A percentile compares a stretch with the other conserved stretches of the same genome.
phyloP scores from a whole-genome alignment of 169 alveolate species.

The Plasmodium malariae region DNA sequence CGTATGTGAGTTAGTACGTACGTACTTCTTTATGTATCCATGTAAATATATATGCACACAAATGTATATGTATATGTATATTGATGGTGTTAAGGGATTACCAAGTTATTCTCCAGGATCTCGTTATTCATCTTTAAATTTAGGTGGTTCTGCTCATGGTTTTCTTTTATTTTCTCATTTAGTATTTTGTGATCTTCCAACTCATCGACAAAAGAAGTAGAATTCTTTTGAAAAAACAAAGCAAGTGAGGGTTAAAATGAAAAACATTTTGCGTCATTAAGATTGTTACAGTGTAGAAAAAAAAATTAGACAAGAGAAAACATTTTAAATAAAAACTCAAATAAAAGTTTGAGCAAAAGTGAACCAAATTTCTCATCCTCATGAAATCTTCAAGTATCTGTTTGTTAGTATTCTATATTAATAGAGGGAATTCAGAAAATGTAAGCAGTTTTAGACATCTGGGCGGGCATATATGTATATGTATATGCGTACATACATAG shows the following conservation, averaged over 20 bases:
- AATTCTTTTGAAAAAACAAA: slow-evolving; percentile 18
- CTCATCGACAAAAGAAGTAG: slow-evolving; percentile 38
- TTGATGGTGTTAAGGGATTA: too few relatives aligned
- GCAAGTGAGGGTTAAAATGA: not conserved
- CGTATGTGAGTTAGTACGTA: not conserved
- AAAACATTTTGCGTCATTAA: not conserved
- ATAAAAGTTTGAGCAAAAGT: not conserved
- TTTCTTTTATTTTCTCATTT: slow-evolving; percentile 40
- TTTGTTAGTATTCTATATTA: slow-evolving; percentile 30
- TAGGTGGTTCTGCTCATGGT: slow-evolving; percentile 31
- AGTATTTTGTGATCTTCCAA: slow-evolving; percentile 24
- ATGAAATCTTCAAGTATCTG: slow-evolving; percentile 52
- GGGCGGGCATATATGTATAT: too few relatives aligned
- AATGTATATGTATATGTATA: not conserved
- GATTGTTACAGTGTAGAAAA: not conserved
- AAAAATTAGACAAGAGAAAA: not conserved
- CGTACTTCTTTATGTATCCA: too few relatives aligned
- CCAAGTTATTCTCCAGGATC: slow-evolving; percentile 34
- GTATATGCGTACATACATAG: not conserved
- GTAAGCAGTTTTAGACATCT: not conserved
- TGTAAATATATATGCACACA: not conserved
- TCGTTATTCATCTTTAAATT: slow-evolving; percentile 42
- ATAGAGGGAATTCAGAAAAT: not conserved
- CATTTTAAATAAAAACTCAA: not conserved
- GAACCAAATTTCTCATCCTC: slow-evolving; percentile 55